Evolutionary conservation across 1,284 basidiomycete species (phyloP).

Genomic region (Cryptococcus sp.): DNA sequence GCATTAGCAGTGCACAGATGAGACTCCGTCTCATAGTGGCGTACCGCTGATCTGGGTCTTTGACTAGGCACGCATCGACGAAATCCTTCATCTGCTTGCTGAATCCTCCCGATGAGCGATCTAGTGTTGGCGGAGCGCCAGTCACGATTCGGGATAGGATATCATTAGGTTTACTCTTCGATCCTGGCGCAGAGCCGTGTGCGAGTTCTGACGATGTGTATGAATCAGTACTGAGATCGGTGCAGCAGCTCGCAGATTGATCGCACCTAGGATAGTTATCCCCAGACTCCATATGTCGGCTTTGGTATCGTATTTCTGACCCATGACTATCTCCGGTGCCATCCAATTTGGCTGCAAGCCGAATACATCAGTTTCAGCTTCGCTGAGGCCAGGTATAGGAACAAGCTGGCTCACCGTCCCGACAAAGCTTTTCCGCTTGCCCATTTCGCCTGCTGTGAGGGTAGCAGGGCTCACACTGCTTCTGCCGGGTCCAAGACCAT

Average conservation of each 20-base stretch:
- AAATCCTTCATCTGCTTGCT: constrained; percentile 87
- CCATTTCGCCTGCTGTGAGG: neutral
- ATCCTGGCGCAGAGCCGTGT: constrained; percentile 34
- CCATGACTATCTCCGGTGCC: constrained; percentile 91
- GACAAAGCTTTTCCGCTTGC: constrained; percentile 86
- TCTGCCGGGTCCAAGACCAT: constrained; percentile 4
- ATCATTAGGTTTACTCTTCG: constrained; percentile 18
- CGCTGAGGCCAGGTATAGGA: neutral
- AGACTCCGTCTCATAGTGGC: constrained; percentile 28
- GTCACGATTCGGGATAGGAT: constrained; percentile 24
- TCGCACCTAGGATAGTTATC: constrained; percentile 74
- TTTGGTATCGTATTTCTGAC: constrained; percentile 85
- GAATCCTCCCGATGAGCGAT: constrained; percentile 57
- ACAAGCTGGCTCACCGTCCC: constrained; percentile 62
- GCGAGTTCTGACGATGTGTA: constrained; percentile 33
- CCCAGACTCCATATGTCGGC: constrained; percentile 97
- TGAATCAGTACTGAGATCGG: constrained; percentile 1
- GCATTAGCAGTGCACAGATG: neutral
- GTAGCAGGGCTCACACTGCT: neutral
- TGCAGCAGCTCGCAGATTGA: neutral
- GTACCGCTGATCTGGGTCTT: constrained; percentile 72
- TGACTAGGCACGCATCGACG: constrained; percentile 76
- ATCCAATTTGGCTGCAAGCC: constrained; percentile 79
- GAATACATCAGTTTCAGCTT: constrained; percentile 2
- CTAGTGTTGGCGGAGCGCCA: constrained; percentile 25